A percentile compares a stretch with the other conserved stretches of the same genome.
Evolutionary conservation across 768 basidiomycete species (phyloP).

Genomic region (Scleroderma bovista): DNA sequence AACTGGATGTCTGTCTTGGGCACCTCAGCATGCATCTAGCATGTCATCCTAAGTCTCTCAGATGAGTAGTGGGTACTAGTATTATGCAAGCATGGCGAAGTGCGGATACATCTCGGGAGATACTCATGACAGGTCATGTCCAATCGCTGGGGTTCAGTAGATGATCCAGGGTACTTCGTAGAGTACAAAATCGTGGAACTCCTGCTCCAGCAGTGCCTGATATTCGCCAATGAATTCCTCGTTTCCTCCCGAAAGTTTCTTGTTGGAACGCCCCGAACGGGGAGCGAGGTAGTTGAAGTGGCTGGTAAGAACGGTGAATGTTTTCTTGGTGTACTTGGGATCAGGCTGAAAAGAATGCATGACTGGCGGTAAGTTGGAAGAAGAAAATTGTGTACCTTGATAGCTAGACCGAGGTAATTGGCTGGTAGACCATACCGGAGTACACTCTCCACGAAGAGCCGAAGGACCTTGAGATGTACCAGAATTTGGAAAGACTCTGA

Average conservation of each 20-base stretch:
- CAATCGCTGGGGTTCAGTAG: slow-evolving; percentile 34
- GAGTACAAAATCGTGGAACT: slow-evolving; percentile 92
- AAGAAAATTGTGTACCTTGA: slow-evolving; percentile 52
- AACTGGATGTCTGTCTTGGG: slow-evolving; percentile 7
- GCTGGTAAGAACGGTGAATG: slow-evolving; percentile 60
- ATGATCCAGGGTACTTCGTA: slow-evolving; percentile 92
- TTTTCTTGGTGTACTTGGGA: slow-evolving; percentile 75
- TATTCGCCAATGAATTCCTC: slow-evolving; percentile 89
- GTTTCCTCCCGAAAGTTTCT: slow-evolving; percentile 31
- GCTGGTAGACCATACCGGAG: slow-evolving; percentile 94
- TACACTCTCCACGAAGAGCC: slow-evolving; percentile 92
- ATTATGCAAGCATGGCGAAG: too few species aligned
- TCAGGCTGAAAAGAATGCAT: slow-evolving; percentile 58
- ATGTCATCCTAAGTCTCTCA: too few species aligned
- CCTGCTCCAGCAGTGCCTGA: slow-evolving; percentile 88
- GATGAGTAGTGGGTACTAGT: not conserved
- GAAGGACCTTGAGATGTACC: slow-evolving; percentile 87
- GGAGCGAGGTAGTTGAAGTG: slow-evolving; percentile 81
- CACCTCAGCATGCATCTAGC: not conserved
- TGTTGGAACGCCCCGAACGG: slow-evolving; percentile 49
- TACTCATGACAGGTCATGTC: not conserved
- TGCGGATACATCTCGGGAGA: too few species aligned
- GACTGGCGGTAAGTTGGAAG: not conserved
- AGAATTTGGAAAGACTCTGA: slow-evolving; percentile 94
- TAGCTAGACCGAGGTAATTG: slow-evolving; percentile 72